phyloP scores from a whole-genome alignment of 495 filamentous ascomycete species.

The Aspergillus haitiensis region DNA sequence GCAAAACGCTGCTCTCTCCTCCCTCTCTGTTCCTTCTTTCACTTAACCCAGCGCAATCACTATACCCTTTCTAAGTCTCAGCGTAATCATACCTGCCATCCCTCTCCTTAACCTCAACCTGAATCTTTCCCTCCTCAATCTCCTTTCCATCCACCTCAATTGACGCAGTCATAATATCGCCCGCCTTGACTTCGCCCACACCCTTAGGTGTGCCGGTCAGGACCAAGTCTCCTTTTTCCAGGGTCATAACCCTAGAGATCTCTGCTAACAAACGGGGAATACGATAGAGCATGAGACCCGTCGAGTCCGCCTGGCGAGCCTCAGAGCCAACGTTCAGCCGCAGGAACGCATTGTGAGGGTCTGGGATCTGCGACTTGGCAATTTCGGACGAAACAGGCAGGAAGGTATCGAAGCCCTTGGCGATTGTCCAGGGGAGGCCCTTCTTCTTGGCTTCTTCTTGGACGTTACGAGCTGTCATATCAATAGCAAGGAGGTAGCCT shows the following conservation, averaged over 20 bases:
- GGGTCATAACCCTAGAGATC: slow-evolving; percentile 90
- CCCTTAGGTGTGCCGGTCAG: slow-evolving; percentile 97
- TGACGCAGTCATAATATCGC: slow-evolving; percentile 87
- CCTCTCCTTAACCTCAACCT: slow-evolving; percentile 76
- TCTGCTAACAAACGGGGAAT: slow-evolving; percentile 86
- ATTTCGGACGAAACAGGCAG: slow-evolving; percentile 80
- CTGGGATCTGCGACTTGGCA: slow-evolving; percentile 69
- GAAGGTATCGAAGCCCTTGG: slow-evolving; percentile 98
- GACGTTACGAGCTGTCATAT: slow-evolving; percentile 91
- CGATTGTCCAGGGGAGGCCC: slow-evolving; percentile 92
- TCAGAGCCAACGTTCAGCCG: slow-evolving; percentile 77
- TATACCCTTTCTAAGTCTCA: slow-evolving; percentile 37
- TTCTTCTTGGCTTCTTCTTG: slow-evolving; percentile 97
- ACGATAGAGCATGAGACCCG: slow-evolving; percentile 85
- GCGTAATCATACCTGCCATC: slow-evolving; percentile 50
- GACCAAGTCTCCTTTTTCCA: slow-evolving; percentile 89
- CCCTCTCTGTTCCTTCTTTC: no score
- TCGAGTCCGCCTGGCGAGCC: slow-evolving; percentile 77
- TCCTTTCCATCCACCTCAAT: slow-evolving; percentile 80
- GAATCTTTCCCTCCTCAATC: slow-evolving; percentile 80
- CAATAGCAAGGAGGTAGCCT: slow-evolving; percentile 84
- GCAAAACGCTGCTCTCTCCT: no score
- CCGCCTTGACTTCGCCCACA: slow-evolving; percentile 79
- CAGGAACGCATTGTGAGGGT: slow-evolving; percentile 85
- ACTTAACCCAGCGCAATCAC: no score